These are phyloP conservation scores for Dunaliella primolecta DNA, from an alignment of 139 green algal species.

Conservation along the genomic window DNA sequence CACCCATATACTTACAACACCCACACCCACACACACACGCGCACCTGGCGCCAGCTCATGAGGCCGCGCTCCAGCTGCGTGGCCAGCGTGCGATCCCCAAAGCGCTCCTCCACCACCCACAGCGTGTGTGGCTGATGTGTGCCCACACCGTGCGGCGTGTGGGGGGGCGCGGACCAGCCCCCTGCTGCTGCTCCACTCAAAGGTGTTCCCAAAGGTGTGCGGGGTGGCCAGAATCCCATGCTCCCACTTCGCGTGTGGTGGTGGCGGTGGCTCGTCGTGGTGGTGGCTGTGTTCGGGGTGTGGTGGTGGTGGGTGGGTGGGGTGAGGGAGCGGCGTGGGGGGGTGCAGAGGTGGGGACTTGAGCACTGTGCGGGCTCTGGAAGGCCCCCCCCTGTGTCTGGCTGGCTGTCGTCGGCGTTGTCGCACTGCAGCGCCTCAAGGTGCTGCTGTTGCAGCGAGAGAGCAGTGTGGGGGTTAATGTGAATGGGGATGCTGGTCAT, in stretches of 20 bases:
- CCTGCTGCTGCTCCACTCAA: not conserved
- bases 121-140: constrained; percentile 27
- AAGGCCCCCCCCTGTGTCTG: too few relatives aligned
- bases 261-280: not conserved
- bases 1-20: too few relatives aligned
- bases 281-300: not conserved
- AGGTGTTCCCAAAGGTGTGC: not conserved
- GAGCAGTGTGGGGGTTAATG: too few relatives aligned
- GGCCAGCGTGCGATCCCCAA: constrained; percentile 47
- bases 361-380: not conserved
- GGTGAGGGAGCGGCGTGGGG: not conserved
- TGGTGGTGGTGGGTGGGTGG: not conserved
- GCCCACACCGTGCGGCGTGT: not conserved
- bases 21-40: too few relatives aligned
- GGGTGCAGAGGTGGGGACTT: not conserved
- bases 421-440: too few relatives aligned
- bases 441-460: too few relatives aligned
- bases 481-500: too few relatives aligned
- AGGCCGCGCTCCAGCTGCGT: constrained; percentile 44
- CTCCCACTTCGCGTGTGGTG: not conserved
- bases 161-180: not conserved
- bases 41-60: constrained; percentile 53
- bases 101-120: constrained; percentile 60
- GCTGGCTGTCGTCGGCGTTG: too few relatives aligned
- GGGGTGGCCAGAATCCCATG: not conserved